phyloP scores from a whole-genome alignment of 495 filamentous ascomycete genomes.

The Lichenothelia convexa region DNA sequence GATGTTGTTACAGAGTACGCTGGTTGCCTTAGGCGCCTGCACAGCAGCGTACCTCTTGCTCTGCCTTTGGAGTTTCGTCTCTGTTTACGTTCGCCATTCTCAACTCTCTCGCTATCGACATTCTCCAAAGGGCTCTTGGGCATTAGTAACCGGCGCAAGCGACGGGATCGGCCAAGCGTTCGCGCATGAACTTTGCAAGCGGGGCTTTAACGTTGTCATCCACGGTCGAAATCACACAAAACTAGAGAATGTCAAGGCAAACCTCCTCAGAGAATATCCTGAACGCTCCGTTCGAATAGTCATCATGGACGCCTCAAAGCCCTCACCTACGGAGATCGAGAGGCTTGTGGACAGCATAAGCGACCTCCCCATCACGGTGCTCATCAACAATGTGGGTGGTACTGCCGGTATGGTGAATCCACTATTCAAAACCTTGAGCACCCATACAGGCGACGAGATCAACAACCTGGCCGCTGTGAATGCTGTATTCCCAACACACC shows the following conservation, averaged over 20 bases:
- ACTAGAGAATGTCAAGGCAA: conserved; percentile 17
- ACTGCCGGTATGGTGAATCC: conserved; percentile 6
- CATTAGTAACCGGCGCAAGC: conserved; percentile 39
- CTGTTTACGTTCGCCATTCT: conserved; percentile 1
- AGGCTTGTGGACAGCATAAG: conserved; percentile 15
- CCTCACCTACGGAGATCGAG: no score
- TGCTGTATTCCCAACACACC: conserved; percentile 18
- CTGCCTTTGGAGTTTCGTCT: no score
- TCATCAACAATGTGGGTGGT: conserved; percentile 34
- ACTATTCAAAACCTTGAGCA: conserved; percentile 11
- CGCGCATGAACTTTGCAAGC: conserved; percentile 7
- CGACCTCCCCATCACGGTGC: conserved; percentile 18
- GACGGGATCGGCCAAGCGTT: conserved; percentile 38
- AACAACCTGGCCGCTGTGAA: conserved; percentile 11
- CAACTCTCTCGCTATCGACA: conserved; percentile 1
- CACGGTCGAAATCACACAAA: conserved; percentile 35
- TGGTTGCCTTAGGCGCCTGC: no score
- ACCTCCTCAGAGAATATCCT: conserved; percentile 20
- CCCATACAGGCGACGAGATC: conserved; percentile 9
- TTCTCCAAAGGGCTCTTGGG: conserved; percentile 22
- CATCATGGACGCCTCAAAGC: conserved; percentile 19
- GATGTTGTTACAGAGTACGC: no score
- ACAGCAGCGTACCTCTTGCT: no score
- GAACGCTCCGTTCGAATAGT: conserved; percentile 11
- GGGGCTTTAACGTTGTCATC: conserved; percentile 38